A percentile compares a stretch with the other conserved stretches of the same genome.
Evolutionary conservation across 495 filamentous ascomycete species (phyloP).

Genomic region (Baudoinia panamericana): DNA sequence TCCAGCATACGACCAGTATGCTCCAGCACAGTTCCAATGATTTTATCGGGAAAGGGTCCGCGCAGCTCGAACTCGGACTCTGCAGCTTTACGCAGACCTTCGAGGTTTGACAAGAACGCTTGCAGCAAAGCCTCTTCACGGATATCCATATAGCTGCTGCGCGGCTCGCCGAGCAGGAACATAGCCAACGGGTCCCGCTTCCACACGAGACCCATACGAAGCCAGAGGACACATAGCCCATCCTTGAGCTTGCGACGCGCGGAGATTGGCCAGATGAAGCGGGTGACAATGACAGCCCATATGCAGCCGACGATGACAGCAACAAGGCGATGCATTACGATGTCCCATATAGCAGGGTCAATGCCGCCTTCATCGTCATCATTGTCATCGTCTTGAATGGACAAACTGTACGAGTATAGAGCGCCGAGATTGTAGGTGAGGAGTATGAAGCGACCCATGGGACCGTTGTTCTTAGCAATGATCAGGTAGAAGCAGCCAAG

Average conservation of each 20-base stretch:
- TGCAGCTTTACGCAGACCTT: constrained; percentile 60
- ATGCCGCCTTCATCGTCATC: constrained; percentile 81
- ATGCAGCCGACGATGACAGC: constrained; percentile 78
- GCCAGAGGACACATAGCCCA: constrained; percentile 71
- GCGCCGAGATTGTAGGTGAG: constrained; percentile 96
- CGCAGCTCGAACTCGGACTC: constrained; percentile 69
- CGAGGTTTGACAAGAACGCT: constrained; percentile 48
- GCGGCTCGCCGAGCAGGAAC: constrained; percentile 42
- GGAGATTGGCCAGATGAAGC: constrained; percentile 84
- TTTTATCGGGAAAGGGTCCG: constrained; percentile 63
- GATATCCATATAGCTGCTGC: constrained; percentile 54
- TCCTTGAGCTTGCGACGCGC: constrained; percentile 75
- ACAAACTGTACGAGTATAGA: constrained; percentile 83
- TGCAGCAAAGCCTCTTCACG: constrained; percentile 64
- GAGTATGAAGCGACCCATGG: constrained; percentile 69
- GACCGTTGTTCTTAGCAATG: constrained; percentile 66
- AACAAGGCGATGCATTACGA: constrained; percentile 77
- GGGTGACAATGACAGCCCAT: constrained; percentile 85
- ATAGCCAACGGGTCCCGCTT: constrained; percentile 79
- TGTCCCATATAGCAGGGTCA: constrained; percentile 71
- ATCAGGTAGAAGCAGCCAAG: constrained; percentile 82
- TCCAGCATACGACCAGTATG: constrained; percentile 76
- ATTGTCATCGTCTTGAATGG: constrained; percentile 54
- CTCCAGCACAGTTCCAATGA: constrained; percentile 57
- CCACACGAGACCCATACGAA: constrained; percentile 94